Evolutionary conservation across 1,139 yeast species (phyloP), one percentile per base, ranked within the genome.

Genomic region (Scheffersomyces illinoinensis): DNA sequence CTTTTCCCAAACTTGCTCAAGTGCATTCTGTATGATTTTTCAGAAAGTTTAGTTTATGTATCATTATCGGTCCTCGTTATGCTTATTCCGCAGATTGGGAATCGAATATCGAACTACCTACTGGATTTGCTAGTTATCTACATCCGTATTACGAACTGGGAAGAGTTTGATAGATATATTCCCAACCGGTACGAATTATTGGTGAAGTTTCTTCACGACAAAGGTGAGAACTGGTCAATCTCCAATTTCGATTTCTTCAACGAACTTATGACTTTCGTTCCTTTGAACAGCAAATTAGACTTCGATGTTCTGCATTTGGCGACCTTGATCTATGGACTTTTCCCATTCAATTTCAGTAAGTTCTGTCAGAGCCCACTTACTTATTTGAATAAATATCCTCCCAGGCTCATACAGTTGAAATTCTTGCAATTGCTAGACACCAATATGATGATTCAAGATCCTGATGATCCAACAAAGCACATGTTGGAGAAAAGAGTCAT

Each of bases 291-390:
- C n/a, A 64, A 62, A 54, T 57, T 66, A 17, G 67, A 66, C 8
- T 62, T 70, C 54, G 70, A 71, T 58, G 61, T 66, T 53, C 69
- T 64, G 54, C 68, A 75, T 60, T 66, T 73, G 20, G 70, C 71
- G 54, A 80, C 87, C 0, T 72, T 85, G 47, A 67, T 88, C 2
- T 88, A 88, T 64, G 92, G 90, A 0, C 68, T 88, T n/a, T 88
- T 80, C 63, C 91, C 92, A 0, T 71, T 77, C 43, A 84, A 85
- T 63, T 70, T 86, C 3, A 66, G 81, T 47, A 67, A 71, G 5
- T 88, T 85, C 64, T 63, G 82, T 20, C 72, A 76, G 23, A 70
- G 75, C 48, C 88, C 91, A 0, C 51, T 61, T 5, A 52, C 58
- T 3, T 73, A 61, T 56, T 58, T 72, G 20, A 54, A 59, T n/a